Evolutionary conservation across 805 yeast species (phyloP).

Genomic region (Barnettozyma wickerhamii): DNA sequence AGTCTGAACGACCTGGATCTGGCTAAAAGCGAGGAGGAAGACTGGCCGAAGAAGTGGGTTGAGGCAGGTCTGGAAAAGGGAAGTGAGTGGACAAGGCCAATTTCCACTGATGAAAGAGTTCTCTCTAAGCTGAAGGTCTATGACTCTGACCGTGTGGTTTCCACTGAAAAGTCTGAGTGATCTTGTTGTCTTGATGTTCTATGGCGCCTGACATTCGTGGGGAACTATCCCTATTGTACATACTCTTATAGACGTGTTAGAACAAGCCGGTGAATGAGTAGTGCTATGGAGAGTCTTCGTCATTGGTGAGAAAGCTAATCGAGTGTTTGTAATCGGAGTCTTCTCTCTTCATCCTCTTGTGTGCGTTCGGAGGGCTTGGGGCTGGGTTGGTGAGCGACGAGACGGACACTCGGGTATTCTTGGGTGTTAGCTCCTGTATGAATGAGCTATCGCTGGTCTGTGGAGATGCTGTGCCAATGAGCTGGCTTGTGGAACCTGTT

Average conservation of each 20-base stretch:
- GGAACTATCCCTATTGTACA: too few species aligned
- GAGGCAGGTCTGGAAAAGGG: conserved; percentile 63
- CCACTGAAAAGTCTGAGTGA: neutral
- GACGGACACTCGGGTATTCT: neutral
- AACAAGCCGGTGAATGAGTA: too few species aligned
- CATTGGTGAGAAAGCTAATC: conserved; percentile 22
- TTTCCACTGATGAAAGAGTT: conserved; percentile 67
- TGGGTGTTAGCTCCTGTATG: neutral
- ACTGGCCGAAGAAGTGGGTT: conserved; percentile 89
- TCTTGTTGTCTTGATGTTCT: neutral
- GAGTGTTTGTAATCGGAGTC: conserved; percentile 19
- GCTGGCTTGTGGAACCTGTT: too few species aligned
- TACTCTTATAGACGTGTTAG: too few species aligned
- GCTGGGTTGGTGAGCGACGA: neutral
- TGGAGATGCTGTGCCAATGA: too few species aligned
- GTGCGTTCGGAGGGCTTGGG: neutral
- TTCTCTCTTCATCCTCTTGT: neutral
- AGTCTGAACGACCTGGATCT: conserved; percentile 34
- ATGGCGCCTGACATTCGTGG: neutral
- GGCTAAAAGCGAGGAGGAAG: conserved; percentile 61
- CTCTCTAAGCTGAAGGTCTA: conserved; percentile 47
- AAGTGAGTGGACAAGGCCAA: conserved; percentile 86
- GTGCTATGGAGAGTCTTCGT: neutral
- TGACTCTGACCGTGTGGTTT: conserved; percentile 15
- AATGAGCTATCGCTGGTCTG: too few species aligned